Evolutionary conservation across 1,284 basidiomycete genomes (phyloP).

Genomic region (Puccinia horiana): DNA sequence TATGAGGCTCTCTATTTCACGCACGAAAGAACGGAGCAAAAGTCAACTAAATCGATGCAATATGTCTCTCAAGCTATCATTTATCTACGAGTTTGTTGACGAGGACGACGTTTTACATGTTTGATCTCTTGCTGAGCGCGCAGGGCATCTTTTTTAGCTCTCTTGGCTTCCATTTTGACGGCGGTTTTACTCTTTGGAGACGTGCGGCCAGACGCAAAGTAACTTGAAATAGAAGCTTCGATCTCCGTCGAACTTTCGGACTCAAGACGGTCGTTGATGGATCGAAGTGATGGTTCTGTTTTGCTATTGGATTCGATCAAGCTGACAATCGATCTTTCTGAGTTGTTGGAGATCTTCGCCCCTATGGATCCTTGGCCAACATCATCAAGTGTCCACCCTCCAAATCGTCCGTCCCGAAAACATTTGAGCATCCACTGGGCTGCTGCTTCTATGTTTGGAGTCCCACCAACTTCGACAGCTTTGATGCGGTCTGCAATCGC

Average conservation of each 20-base stretch:
- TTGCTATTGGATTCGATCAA: constrained; percentile 14
- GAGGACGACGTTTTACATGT: constrained; percentile 2
- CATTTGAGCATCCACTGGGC: constrained; percentile 77
- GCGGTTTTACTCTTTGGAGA: constrained; percentile 30
- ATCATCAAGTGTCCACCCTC: constrained; percentile 62
- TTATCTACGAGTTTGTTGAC: background rate
- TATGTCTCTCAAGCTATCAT: background rate
- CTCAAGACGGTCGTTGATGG: background rate
- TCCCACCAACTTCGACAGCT: constrained; percentile 76
- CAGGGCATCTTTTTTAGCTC: constrained; percentile 23
- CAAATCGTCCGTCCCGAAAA: constrained; percentile 73
- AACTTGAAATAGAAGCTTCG: background rate
- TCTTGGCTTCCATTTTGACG: constrained; percentile 25
- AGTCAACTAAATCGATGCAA: background rate
- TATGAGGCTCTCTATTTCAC: no score
- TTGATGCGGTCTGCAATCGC: constrained; percentile 72
- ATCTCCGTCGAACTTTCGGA: background rate
- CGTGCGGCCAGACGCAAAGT: constrained; percentile 1
- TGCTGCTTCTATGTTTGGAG: constrained; percentile 70
- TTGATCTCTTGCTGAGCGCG: constrained; percentile 4
- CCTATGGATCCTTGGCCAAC: constrained; percentile 53
- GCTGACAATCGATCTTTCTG: background rate
- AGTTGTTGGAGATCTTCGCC: background rate
- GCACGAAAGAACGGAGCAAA: background rate
- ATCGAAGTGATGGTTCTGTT: background rate